Conservation (phyloP, 116 monocot species). For the Phalaenopsis hybrid region DNA sequence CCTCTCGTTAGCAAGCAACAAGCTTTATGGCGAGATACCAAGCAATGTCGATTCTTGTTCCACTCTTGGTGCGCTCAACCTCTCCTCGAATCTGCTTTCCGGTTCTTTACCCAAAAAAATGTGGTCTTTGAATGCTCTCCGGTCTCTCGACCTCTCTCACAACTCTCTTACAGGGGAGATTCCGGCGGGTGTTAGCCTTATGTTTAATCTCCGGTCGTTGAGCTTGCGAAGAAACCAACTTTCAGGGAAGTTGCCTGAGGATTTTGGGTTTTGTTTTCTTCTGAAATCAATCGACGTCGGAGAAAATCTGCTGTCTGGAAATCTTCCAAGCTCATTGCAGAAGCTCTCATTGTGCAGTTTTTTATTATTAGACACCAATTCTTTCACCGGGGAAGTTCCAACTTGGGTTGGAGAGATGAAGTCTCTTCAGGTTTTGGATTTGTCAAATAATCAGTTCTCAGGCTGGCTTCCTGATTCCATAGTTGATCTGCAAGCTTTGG, state of each 20-base stretch:
- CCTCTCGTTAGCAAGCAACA: conserved; percentile 29
- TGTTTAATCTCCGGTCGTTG: conserved; percentile 23
- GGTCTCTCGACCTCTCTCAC: conserved; percentile 41
- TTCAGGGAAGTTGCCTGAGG: conserved; percentile 28
- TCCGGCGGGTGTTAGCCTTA: conserved; percentile 19
- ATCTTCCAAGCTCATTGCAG: conserved; percentile 33
- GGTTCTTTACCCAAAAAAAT: conserved; percentile 26
- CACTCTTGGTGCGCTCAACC: conserved; percentile 27
- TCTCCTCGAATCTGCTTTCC: conserved; percentile 39
- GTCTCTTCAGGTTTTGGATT: conserved; percentile 35
- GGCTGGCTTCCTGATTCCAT: conserved; percentile 33
- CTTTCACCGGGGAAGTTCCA: conserved; percentile 31
- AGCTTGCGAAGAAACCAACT: conserved; percentile 34
- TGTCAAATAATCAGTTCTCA: conserved; percentile 37
- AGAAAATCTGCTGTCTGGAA: conserved; percentile 34
- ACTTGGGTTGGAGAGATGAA: conserved; percentile 49
- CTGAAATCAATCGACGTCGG: conserved; percentile 38
- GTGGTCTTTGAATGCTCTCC: conserved; percentile 34
- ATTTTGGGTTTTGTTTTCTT: conserved; percentile 32
- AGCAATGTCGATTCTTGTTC: conserved; percentile 29
- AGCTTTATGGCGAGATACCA: conserved; percentile 23
- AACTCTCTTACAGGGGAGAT: conserved; percentile 32
- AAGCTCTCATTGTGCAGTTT: conserved; percentile 20
- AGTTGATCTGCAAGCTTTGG: conserved; percentile 14
- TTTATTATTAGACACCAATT: conserved; percentile 34